phyloP scores from a whole-genome alignment of 129 eudicot genomes.

The Apium graveolens region DNA sequence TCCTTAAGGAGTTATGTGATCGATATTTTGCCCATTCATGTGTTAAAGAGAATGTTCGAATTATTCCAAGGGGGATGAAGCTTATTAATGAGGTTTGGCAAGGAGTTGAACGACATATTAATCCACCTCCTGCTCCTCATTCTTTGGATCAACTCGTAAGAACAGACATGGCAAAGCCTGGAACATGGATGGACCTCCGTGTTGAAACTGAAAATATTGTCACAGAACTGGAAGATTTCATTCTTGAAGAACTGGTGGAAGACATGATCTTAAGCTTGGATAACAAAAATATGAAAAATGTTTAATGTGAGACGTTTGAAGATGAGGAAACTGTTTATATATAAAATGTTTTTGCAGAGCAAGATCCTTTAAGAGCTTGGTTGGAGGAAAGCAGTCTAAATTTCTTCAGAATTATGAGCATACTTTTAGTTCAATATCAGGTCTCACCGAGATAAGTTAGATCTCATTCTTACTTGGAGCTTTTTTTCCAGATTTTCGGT shows the following conservation, averaged over 20 bases:
- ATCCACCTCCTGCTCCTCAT: constrained; percentile 28
- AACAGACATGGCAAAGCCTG: constrained; percentile 46
- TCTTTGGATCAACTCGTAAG: constrained; percentile 67
- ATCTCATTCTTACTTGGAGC: neutral
- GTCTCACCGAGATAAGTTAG: neutral
- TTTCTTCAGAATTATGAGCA: neutral
- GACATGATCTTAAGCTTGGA: constrained; percentile 41
- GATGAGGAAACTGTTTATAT: neutral
- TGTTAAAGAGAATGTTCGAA: constrained; percentile 23
- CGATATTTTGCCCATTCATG: constrained; percentile 42
- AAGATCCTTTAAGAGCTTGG: neutral
- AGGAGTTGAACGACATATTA: constrained; percentile 48
- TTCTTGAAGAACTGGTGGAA: constrained; percentile 61
- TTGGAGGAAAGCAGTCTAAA: neutral
- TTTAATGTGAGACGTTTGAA: neutral
- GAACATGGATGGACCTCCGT: constrained; percentile 63
- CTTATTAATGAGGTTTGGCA: constrained; percentile 71
- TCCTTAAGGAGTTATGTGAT: constrained; percentile 57
- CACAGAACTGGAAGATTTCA: constrained; percentile 41
- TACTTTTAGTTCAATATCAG: neutral
- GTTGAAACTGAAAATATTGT: constrained; percentile 39
- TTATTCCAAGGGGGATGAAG: constrained; percentile 42
- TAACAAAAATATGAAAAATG: neutral
- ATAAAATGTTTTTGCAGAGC: neutral
- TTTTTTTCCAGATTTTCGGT: neutral